A percentile compares a stretch with the other conserved stretches of the same genome.
These are phyloP conservation scores for Magnusiomyces ingens DNA, from an alignment of 1,139 yeast genomes.

Conservation along the genomic window DNA sequence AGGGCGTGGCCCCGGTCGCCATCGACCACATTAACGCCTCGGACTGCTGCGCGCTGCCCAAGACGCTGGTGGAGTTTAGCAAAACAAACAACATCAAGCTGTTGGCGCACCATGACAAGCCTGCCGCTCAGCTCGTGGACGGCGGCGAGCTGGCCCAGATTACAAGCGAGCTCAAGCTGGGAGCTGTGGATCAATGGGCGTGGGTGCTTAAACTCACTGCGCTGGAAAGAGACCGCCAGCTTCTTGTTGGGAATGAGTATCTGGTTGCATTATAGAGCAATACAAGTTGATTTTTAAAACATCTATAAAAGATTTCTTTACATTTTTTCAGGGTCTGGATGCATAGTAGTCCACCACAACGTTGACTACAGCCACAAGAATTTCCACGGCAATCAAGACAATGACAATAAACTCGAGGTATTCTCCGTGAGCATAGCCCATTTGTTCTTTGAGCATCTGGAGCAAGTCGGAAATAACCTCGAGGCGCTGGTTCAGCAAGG, in stretches of 20 bases:
- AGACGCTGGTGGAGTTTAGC: conserved; percentile 25
- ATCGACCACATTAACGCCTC: conserved; percentile 30
- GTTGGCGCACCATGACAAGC: conserved; percentile 30
- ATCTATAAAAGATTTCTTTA: background rate
- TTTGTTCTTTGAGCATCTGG: conserved; percentile 93
- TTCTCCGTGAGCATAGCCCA: conserved; percentile 83
- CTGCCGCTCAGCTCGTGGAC: conserved; percentile 23
- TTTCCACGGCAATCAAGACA: conserved; percentile 87
- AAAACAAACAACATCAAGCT: conserved; percentile 25
- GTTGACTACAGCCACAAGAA: conserved; percentile 78
- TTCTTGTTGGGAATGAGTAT: conserved; percentile 26
- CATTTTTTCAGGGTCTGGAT: background rate
- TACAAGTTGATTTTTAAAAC: background rate
- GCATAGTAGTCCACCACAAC: conserved; percentile 11
- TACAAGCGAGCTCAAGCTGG: conserved; percentile 5
- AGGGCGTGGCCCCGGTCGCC: conserved; percentile 16
- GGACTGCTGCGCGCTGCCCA: conserved; percentile 32
- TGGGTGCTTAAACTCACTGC: conserved; percentile 28
- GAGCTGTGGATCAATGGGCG: conserved; percentile 20
- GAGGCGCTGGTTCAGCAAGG: conserved; percentile 77
- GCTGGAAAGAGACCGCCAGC: conserved; percentile 27
- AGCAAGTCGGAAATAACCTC: conserved; percentile 89
- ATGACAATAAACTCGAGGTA: conserved; percentile 89
- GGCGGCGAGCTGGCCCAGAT: conserved; percentile 12
- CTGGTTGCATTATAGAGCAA: conserved; percentile 12